Evolutionary conservation across 2,329 filamentous ascomycete genomes (phyloP).

Genomic region (Pestalotiopsis sp.): DNA sequence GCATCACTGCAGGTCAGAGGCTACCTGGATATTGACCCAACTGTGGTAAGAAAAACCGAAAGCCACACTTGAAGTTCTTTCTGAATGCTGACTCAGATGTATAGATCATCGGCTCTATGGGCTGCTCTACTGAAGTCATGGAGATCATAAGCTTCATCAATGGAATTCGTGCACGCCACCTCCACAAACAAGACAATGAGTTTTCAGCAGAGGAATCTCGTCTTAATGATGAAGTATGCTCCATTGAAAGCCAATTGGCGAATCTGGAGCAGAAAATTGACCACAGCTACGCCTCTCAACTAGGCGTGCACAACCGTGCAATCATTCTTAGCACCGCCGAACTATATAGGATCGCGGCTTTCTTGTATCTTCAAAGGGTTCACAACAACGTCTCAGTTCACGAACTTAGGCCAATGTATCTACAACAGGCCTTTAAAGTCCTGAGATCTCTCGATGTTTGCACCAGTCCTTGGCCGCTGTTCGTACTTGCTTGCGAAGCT

Average conservation of each 20-base stretch:
- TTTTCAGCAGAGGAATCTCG: slow-evolving; percentile 25
- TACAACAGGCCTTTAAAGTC: slow-evolving; percentile 37
- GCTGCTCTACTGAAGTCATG: slow-evolving; percentile 48
- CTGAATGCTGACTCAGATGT: neutral
- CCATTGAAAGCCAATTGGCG: slow-evolving; percentile 26
- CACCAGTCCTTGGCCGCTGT: slow-evolving; percentile 51
- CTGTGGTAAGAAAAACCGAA: slow-evolving; percentile 28
- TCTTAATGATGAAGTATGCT: slow-evolving; percentile 29
- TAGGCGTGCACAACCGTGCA: slow-evolving; percentile 28
- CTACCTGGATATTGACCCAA: slow-evolving; percentile 30
- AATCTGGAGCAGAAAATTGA: slow-evolving; percentile 29
- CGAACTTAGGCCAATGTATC: slow-evolving; percentile 28
- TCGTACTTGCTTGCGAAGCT: slow-evolving; percentile 47
- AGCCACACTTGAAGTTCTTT: neutral
- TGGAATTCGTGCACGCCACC: slow-evolving; percentile 29
- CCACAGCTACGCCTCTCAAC: slow-evolving; percentile 27
- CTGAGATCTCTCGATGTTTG: slow-evolving; percentile 40
- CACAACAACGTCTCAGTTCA: slow-evolving; percentile 23
- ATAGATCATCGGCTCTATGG: slow-evolving; percentile 48
- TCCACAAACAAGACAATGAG: slow-evolving; percentile 27
- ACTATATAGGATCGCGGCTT: slow-evolving; percentile 50
- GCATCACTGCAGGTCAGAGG: slow-evolving; percentile 29
- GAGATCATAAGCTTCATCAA: slow-evolving; percentile 45
- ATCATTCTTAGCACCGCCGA: slow-evolving; percentile 46
- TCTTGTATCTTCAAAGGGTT: slow-evolving; percentile 41